A percentile compares a stretch with the other conserved stretches of the same genome.
Evolutionary conservation across 208 protist species (phyloP).

Genomic region (Leishmania major): DNA sequence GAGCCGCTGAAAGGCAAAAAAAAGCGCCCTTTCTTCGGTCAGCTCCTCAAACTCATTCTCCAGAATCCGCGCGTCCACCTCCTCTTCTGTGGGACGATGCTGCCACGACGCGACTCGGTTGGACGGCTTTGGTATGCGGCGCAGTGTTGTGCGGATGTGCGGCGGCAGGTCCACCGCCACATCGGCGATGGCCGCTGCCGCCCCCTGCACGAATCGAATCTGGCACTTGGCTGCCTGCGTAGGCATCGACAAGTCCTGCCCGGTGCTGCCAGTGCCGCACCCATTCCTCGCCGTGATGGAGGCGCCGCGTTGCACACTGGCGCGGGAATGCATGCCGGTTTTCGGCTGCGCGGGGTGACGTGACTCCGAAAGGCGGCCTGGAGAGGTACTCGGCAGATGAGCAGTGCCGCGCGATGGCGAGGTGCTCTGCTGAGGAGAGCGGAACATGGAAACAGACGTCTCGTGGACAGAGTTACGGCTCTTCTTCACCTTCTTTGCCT

Average conservation of each 20-base stretch:
- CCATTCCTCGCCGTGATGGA: conserved; percentile 5
- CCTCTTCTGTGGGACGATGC: conserved; percentile 64
- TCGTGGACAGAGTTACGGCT: neutral
- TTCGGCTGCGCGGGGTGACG: conserved; percentile 1
- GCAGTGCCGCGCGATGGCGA: conserved; percentile 30
- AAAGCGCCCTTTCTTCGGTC: conserved; percentile 80
- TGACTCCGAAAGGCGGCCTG: conserved; percentile 5
- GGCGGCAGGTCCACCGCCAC: conserved; percentile 72
- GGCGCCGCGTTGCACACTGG: conserved; percentile 13
- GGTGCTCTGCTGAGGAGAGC: conserved; percentile 14
- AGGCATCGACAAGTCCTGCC: conserved; percentile 31
- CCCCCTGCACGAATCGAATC: conserved; percentile 45
- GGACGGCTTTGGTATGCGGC: conserved; percentile 56
- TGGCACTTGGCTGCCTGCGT: conserved; percentile 48
- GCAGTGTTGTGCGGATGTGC: conserved; percentile 64
- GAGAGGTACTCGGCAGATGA: conserved; percentile 25
- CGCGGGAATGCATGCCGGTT: neutral
- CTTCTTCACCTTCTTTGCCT: conserved; percentile 28
- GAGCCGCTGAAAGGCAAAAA: conserved; percentile 67
- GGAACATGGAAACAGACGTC: neutral
- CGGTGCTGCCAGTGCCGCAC: neutral
- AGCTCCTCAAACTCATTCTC: conserved; percentile 83
- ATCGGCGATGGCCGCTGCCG: conserved; percentile 63
- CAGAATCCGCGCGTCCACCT: conserved; percentile 59
- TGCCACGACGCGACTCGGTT: conserved; percentile 60